Evolutionary conservation across 2,329 filamentous ascomycete species (phyloP).

Genomic region (Zelopaecilomyces penicillatus): DNA sequence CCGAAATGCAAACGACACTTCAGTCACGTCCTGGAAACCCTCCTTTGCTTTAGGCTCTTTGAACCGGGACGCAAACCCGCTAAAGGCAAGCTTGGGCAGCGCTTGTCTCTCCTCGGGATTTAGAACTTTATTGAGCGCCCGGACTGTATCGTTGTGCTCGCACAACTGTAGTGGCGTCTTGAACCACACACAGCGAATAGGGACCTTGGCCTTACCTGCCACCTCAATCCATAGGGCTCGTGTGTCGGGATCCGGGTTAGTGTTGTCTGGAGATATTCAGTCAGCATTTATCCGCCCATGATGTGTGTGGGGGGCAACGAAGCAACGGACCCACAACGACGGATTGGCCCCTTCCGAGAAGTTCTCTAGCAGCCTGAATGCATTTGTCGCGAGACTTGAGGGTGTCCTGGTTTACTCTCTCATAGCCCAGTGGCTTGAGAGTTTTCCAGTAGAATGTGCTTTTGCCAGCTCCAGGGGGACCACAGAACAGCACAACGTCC

Average conservation of each 20-base stretch:
- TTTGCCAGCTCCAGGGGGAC: constrained; percentile 84
- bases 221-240: constrained; percentile 71
- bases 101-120: constrained; percentile 74
- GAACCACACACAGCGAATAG: constrained; percentile 82
- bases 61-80: constrained; percentile 63
- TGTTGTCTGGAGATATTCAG: constrained; percentile 60
- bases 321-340: constrained; percentile 64
- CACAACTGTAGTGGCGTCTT: constrained; percentile 60
- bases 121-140: constrained; percentile 60
- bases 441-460: constrained; percentile 80
- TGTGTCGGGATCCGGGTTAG: constrained; percentile 76
- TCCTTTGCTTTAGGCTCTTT: constrained; percentile 63
- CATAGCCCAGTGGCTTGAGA: constrained; percentile 70
- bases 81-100: constrained; percentile 75
- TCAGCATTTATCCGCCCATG: too few relatives aligned
- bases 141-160: constrained; percentile 81
- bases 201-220: constrained; percentile 60
- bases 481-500: constrained; percentile 80
- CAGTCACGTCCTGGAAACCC: constrained; percentile 73
- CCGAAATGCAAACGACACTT: constrained; percentile 67
- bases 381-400: constrained; percentile 67
- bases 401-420: constrained; percentile 81
- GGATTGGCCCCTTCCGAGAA: constrained; percentile 55
- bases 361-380: constrained; percentile 61
- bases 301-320: constrained; percentile 1